phyloP scores from a whole-genome alignment of 1,284 basidiomycete species.

The Anthracocystis panici-leucophaei region DNA sequence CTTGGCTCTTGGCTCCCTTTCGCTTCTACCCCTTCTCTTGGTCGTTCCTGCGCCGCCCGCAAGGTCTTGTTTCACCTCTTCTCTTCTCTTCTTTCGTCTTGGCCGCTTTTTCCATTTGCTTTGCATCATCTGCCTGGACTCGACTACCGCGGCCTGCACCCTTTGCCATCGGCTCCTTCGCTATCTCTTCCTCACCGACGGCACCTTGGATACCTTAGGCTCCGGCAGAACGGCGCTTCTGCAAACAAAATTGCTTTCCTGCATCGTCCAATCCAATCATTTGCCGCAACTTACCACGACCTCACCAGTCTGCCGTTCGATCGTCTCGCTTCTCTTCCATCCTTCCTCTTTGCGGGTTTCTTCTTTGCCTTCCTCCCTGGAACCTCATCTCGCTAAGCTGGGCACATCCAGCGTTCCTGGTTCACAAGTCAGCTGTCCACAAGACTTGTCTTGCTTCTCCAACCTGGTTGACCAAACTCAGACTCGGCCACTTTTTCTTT shows the following conservation, averaged over 20 bases:
- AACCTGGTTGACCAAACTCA: background rate
- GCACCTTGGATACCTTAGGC: slow-evolving; percentile 7
- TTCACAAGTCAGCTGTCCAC: background rate
- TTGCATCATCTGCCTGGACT: slow-evolving; percentile 7
- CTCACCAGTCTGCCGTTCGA: slow-evolving; percentile 33
- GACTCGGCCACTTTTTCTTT: background rate
- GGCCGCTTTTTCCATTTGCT: background rate
- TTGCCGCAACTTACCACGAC: slow-evolving; percentile 13
- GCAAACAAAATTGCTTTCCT: background rate
- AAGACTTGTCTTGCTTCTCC: slow-evolving; percentile 5
- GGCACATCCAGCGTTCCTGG: slow-evolving; percentile 13
- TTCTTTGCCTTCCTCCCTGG: background rate
- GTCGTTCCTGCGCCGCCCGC: too few relatives aligned
- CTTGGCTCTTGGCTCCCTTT: too few relatives aligned
- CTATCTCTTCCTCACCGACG: slow-evolving; percentile 7
- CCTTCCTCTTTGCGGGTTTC: background rate
- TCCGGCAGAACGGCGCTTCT: background rate
- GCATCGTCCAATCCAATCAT: background rate
- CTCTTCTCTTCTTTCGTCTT: background rate
- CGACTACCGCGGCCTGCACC: slow-evolving; percentile 1
- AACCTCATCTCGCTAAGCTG: slow-evolving; percentile 1
- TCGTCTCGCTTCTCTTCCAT: background rate
- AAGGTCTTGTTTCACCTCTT: background rate
- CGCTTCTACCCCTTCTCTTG: too few relatives aligned
- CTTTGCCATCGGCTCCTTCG: slow-evolving; percentile 13